Evolutionary conservation across 1,284 basidiomycete genomes (phyloP), one percentile per base, ranked within the genome.

Genomic region (Sutorius eximius): DNA sequence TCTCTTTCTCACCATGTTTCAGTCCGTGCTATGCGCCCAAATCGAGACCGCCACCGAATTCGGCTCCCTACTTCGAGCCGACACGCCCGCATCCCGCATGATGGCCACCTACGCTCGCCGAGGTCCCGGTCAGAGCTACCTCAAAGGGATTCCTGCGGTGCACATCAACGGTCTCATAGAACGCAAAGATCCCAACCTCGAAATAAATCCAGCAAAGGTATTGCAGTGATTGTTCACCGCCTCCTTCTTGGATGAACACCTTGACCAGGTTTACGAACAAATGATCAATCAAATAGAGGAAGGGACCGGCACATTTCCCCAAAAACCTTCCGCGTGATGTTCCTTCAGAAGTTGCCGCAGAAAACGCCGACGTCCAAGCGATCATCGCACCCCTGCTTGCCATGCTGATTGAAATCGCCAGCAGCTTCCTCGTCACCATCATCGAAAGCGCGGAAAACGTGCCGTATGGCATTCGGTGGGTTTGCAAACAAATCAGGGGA

Each of bases 101-200:
- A 98, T 99, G 96, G 98, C 96, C 40, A 98, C 96, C 20, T 99
- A 99, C 75, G 98, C 96, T 45, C 89, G 97, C 52, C 88, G 97
- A 60, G 96, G 95, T 49, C 96, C 97, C 0, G 96, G 96, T 61
- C 96, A 99, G 73, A 93, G 91, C 65, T 99, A 98, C 72, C 85
- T 99, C 61, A 98, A 98, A 78, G 88, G 90, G 61, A 95, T 98
- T 33, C 80, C 99, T 47, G 93, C 95, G 13, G 95, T 98, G 71
- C 87, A 95, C 54, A 98, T 99, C 76, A 98, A 98, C 76, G 94
- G 91, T 67, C 79, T 99, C 59, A 97, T 98, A 65, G 96, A 98
- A 73, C 95, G 98, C 78, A 96, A 98, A 75, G 94, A 98, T 68
- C 83, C 98, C 61, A 98, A 98, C 71, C 82, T 99, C 52, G 97